These are phyloP conservation scores for Venturia carpophila DNA, from an alignment of 2,329 filamentous ascomycete genomes.

Conservation along the genomic window DNA sequence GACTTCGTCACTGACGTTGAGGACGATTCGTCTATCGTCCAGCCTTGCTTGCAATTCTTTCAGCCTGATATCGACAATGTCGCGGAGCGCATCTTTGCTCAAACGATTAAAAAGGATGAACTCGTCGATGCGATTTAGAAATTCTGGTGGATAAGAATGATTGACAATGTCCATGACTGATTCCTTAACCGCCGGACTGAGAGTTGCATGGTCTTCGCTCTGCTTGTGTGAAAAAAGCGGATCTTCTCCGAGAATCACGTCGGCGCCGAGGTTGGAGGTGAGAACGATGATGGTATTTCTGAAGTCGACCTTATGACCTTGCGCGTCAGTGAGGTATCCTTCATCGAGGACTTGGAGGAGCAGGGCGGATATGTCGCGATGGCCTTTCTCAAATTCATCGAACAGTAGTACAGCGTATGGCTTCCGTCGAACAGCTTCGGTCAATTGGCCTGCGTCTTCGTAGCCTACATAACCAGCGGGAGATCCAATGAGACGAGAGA, in stretches of 20 bases:
- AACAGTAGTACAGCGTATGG: slow-evolving; percentile 92
- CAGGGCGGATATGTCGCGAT: slow-evolving; percentile 86
- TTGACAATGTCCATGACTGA: slow-evolving; percentile 86
- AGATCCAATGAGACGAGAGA: slow-evolving; percentile 83
- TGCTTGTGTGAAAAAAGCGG: slow-evolving; percentile 39
- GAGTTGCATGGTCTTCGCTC: slow-evolving; percentile 49
- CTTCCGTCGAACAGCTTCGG: slow-evolving; percentile 88
- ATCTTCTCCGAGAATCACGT: slow-evolving; percentile 76
- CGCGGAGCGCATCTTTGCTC: slow-evolving; percentile 66
- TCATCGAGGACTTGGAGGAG: slow-evolving; percentile 93
- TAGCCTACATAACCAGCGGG: slow-evolving; percentile 95
- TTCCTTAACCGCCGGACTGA: slow-evolving; percentile 64
- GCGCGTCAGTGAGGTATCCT: slow-evolving; percentile 88
- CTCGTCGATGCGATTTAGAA: slow-evolving; percentile 92
- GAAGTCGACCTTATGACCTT: slow-evolving; percentile 96
- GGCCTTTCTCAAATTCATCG: slow-evolving; percentile 96
- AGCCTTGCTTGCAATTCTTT: slow-evolving; percentile 75
- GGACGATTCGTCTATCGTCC: slow-evolving; percentile 73
- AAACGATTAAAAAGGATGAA: slow-evolving; percentile 95
- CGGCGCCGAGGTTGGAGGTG: slow-evolving; percentile 88
- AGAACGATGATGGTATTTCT: slow-evolving; percentile 93
- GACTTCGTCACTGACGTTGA: slow-evolving; percentile 63
- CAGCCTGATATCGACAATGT: slow-evolving; percentile 90
- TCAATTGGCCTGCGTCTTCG: slow-evolving; percentile 91
- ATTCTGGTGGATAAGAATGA: slow-evolving; percentile 72